phyloP scores from a whole-genome alignment of 2,329 filamentous ascomycete species.

The Rutstroemia sp. region DNA sequence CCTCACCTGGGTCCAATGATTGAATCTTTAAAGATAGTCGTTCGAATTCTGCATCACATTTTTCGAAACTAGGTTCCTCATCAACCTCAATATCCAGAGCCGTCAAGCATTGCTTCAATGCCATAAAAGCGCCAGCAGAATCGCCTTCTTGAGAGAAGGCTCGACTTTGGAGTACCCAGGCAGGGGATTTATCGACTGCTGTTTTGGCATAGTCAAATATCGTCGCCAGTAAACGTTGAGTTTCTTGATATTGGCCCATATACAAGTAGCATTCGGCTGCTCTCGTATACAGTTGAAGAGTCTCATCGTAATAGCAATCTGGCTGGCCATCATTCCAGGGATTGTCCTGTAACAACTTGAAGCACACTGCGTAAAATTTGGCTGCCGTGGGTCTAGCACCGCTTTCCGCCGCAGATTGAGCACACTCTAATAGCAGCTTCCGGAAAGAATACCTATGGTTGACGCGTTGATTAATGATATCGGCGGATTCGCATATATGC shows the following conservation, averaged over 20 bases:
- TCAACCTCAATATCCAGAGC: constrained; percentile 63
- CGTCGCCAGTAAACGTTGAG: constrained; percentile 58
- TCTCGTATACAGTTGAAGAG: constrained; percentile 68
- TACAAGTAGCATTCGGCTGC: constrained; percentile 79
- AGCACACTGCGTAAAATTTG: constrained; percentile 71
- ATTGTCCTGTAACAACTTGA: constrained; percentile 69
- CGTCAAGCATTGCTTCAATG: constrained; percentile 62
- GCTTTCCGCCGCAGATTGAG: constrained; percentile 69
- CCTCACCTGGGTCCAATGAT: constrained; percentile 42
- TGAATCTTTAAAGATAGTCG: constrained; percentile 52
- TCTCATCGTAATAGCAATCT: constrained; percentile 82
- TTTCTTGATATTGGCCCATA: constrained; percentile 62
- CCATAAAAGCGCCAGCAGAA: constrained; percentile 57
- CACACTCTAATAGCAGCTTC: constrained; percentile 66
- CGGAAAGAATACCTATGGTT: constrained; percentile 58
- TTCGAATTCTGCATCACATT: constrained; percentile 70
- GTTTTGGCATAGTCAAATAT: constrained; percentile 65
- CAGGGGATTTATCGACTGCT: constrained; percentile 72
- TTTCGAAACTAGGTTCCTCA: constrained; percentile 60
- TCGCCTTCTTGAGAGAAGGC: constrained; percentile 71
- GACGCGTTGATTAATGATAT: constrained; percentile 64
- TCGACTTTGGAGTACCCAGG: constrained; percentile 75
- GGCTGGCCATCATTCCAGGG: constrained; percentile 64
- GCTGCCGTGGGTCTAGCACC: constrained; percentile 76
- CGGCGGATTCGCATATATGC: constrained; percentile 72